phyloP scores from a whole-genome alignment of 768 basidiomycete genomes.

The Suillus placidus region DNA sequence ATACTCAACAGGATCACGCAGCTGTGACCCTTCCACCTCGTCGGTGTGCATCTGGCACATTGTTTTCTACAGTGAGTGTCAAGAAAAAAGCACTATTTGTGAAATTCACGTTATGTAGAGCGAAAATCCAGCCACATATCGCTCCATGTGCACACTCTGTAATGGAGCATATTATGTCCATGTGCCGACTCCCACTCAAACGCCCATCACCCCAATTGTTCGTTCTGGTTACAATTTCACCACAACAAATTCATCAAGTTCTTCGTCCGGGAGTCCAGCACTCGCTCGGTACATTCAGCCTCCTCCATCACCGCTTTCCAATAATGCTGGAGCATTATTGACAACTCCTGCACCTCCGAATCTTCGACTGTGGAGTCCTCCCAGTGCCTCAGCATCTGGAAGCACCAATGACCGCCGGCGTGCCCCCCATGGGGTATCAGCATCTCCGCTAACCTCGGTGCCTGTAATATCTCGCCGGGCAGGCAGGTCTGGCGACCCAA shows the following conservation, averaged over 20 bases:
- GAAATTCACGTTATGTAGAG: background rate
- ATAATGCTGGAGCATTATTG: background rate
- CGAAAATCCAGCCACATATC: background rate
- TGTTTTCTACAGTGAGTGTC: background rate
- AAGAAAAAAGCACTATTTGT: too few relatives aligned
- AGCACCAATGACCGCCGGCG: background rate
- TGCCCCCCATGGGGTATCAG: background rate
- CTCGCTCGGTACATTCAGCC: background rate
- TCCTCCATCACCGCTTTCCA: background rate
- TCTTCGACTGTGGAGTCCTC: background rate
- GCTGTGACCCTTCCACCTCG: background rate
- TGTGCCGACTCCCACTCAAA: background rate
- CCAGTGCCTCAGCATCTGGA: background rate
- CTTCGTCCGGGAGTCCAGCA: background rate
- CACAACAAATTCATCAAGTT: background rate
- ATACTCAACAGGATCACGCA: background rate
- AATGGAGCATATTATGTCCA: conserved; percentile 1
- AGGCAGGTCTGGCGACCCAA: background rate
- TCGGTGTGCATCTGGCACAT: background rate
- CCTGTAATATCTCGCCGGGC: background rate
- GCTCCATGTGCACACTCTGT: background rate
- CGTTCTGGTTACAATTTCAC: background rate
- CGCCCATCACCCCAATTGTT: background rate
- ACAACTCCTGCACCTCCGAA: background rate
- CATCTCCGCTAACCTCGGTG: background rate